These are phyloP conservation scores for Aureobasidium leucospermi DNA, from an alignment of 2,329 filamentous ascomycete species.

Conservation along the genomic window DNA sequence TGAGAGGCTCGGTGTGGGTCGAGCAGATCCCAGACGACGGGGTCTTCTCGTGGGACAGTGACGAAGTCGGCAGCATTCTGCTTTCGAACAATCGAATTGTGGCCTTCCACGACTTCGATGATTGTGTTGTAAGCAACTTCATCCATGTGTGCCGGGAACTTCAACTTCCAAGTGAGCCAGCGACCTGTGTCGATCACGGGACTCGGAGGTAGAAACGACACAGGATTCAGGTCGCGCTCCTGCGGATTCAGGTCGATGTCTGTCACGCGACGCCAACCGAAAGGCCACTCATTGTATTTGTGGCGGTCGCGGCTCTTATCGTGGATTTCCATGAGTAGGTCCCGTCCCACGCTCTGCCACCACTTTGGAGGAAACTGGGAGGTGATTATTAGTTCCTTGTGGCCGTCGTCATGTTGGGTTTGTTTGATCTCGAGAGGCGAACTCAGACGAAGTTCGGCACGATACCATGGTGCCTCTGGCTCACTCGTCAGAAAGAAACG, in stretches of 20 bases:
- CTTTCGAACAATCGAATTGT: constrained; percentile 52
- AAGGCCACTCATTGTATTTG: constrained; percentile 46
- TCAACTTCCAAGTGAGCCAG: constrained; percentile 52
- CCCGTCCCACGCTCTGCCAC: constrained; percentile 21
- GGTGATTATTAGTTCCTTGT: constrained; percentile 26
- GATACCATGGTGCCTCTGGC: neutral
- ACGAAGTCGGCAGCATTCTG: neutral
- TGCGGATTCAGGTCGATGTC: constrained; percentile 45
- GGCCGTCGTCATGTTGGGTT: neutral
- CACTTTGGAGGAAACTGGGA: constrained; percentile 35
- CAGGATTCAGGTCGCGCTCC: constrained; percentile 6
- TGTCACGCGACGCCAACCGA: constrained; percentile 58
- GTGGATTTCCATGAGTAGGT: constrained; percentile 30
- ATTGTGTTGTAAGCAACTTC: constrained; percentile 12
- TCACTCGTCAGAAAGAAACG: constrained; percentile 12
- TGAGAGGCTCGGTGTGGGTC: constrained; percentile 5
- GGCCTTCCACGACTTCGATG: constrained; percentile 52
- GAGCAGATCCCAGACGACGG: neutral
- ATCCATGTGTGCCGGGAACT: neutral
- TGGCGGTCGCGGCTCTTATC: constrained; percentile 34
- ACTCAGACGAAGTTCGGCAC: neutral
- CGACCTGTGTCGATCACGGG: constrained; percentile 32
- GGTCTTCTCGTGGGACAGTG: neutral
- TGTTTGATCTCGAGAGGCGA: neutral
- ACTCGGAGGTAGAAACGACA: constrained; percentile 7